Evolutionary conservation across 176 grass and related monocot genomes (phyloP), one percentile per base, ranked within the genome.

Genomic region (Alopecurus myosuroides): DNA sequence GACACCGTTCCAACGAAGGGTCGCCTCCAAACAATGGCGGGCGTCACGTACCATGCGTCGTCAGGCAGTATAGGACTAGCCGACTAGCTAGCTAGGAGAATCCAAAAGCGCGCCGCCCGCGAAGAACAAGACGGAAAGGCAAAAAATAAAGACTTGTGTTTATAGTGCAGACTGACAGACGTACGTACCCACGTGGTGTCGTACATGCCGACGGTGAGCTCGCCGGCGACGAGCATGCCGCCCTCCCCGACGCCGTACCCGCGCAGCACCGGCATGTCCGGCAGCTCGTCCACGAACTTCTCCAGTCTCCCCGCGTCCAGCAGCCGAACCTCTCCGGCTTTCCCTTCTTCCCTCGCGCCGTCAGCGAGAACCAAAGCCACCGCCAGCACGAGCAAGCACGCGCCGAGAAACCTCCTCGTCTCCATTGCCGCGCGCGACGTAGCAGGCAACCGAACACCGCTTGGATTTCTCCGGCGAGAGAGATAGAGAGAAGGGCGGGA

Each of bases 271-370:
- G 93, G 89, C 87, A 95, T 94, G 45, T 88, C 70, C 19, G 96
- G 95, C 40, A 98, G 89, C 87, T 98, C 95, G 58, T 98, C 95
- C 15, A 95, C 91, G 84, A 98, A 95, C 87, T 88, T 98, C 89
- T 98, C 87, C 60, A 98, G 93, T 80, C 49, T 22, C 4, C 51
- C 52, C 37, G 90, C 79, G 62, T 87, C 64, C 39, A 93, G 37
- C 3, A 93, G 35, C 13, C 11, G 71, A 44, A 4, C 34, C 4
- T 4, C 34, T 35, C 34, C n/a, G n/a, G n/a, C n/a, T n/a, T n/a
- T n/a, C n/a, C n/a, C n/a, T n/a, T n/a, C n/a, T n/a, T n/a, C n/a
- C n/a, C n/a, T n/a, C n/a, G n/a, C n/a, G n/a, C n/a, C n/a, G n/a
- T 35, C 34, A 35, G 34, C 34, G 34, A 35, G 34, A 2, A 4